Evolutionary conservation across 163 green algal species (phyloP).

Genomic region (Volvox carteri): DNA sequence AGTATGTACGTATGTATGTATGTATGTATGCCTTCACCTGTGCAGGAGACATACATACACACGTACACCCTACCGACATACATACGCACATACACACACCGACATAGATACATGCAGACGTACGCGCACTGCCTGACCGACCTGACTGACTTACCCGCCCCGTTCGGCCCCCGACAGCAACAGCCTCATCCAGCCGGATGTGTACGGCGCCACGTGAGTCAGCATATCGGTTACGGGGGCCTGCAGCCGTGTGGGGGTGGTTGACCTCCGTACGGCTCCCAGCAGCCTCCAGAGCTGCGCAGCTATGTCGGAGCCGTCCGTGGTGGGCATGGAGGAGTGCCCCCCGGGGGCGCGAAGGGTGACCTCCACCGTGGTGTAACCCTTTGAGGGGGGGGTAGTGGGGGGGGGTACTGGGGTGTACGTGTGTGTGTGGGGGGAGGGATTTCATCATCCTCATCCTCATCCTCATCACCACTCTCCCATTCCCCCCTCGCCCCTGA

Average conservation of each 20-base stretch:
- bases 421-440: not conserved
- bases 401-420: not conserved
- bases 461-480: too few species aligned
- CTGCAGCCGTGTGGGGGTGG: constrained; percentile 18
- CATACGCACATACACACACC: too few species aligned
- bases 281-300: constrained; percentile 41
- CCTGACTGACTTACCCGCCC: not conserved
- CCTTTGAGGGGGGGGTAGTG: constrained; percentile 4
- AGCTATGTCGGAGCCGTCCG: constrained; percentile 49
- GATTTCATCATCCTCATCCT: not conserved
- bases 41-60: not conserved
- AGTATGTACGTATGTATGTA: not conserved
- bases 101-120: not conserved
- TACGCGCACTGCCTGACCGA: not conserved
- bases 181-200: constrained; percentile 38
- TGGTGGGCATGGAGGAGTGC: constrained; percentile 66
- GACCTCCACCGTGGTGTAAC: constrained; percentile 5
- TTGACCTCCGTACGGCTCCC: not conserved
- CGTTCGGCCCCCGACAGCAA: not conserved
- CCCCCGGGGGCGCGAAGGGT: constrained; percentile 48
- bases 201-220: constrained; percentile 14
- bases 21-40: too few species aligned
- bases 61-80: too few species aligned
- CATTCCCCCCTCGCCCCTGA: too few species aligned
- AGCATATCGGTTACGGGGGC: constrained; percentile 62